A percentile compares a stretch with the other conserved stretches of the same genome.
Conservation (phyloP, 768 basidiomycete species). For the Phylloporus rhodoxanthus region DNA sequence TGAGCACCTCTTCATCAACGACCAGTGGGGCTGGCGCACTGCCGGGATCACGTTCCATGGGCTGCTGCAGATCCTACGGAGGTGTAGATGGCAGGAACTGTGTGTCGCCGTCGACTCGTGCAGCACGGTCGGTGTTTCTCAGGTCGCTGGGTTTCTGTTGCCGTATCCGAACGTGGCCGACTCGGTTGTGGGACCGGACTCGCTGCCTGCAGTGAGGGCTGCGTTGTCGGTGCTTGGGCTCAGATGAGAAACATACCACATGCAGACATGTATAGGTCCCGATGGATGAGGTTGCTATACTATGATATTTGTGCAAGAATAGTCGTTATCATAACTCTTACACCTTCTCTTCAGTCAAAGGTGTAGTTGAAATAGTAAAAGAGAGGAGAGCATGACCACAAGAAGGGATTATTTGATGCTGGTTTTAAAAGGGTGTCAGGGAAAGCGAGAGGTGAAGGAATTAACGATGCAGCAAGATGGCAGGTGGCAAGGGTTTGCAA, state of each 20-base stretch:
- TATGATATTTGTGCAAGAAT: no score
- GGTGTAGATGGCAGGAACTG: neutral
- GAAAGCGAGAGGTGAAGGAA: no score
- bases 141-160: neutral
- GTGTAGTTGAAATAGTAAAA: no score
- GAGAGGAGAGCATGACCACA: no score
- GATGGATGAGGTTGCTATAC: neutral
- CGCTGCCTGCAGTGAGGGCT: neutral
- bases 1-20: slow-evolving; percentile 4
- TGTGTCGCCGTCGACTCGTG: slow-evolving; percentile 4
- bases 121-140: neutral
- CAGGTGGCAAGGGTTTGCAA: no score
- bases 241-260: neutral
- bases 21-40: slow-evolving; percentile 7
- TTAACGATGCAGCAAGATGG: no score
- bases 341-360: no score
- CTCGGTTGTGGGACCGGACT: neutral
- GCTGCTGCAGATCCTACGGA: neutral
- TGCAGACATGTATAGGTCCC: neutral
- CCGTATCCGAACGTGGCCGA: neutral
- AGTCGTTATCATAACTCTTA: no score
- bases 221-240: neutral
- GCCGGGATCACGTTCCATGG: slow-evolving; percentile 3
- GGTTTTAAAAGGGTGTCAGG: no score
- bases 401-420: no score